Evolutionary conservation across 2,329 filamentous ascomycete species (phyloP).

Genomic region (Mycosphaerelloides madeirae): DNA sequence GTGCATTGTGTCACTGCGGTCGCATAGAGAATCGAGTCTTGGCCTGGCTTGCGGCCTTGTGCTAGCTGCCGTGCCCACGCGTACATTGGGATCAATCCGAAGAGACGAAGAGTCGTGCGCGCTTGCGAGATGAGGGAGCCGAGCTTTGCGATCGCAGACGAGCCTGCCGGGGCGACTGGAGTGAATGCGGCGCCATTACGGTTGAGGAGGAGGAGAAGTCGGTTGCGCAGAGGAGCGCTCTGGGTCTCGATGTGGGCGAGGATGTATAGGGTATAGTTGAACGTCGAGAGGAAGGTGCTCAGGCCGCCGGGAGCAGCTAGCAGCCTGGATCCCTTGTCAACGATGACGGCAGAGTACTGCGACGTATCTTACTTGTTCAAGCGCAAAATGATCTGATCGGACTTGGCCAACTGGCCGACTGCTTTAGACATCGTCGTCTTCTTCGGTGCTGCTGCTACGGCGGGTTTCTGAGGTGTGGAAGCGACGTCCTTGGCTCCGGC

Average conservation of each 20-base stretch:
- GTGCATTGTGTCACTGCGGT: conserved; percentile 39
- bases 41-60: conserved; percentile 38
- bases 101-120: conserved; percentile 42
- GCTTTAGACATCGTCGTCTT: conserved; percentile 25
- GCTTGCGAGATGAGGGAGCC: conserved; percentile 39
- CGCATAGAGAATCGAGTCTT: conserved; percentile 40
- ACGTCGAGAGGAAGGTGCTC: conserved; percentile 42
- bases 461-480: conserved; percentile 26
- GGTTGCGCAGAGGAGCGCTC: conserved; percentile 31
- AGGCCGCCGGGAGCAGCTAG: conserved; percentile 43
- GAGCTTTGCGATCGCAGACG: conserved; percentile 32
- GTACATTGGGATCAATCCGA: conserved; percentile 42
- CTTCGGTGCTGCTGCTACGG: conserved; percentile 26
- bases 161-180: conserved; percentile 15
- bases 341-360: not conserved
- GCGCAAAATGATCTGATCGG: conserved; percentile 39
- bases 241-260: conserved; percentile 41
- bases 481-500: conserved; percentile 31
- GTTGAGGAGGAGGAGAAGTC: conserved; percentile 33
- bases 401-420: conserved; percentile 28
- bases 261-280: conserved; percentile 46
- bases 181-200: conserved; percentile 18
- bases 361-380: conserved; percentile 40
- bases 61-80: conserved; percentile 41
- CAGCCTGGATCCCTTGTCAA: conserved; percentile 30